Conservation (phyloP, 345 rosid genomes). For the Corchorus olitorius region DNA sequence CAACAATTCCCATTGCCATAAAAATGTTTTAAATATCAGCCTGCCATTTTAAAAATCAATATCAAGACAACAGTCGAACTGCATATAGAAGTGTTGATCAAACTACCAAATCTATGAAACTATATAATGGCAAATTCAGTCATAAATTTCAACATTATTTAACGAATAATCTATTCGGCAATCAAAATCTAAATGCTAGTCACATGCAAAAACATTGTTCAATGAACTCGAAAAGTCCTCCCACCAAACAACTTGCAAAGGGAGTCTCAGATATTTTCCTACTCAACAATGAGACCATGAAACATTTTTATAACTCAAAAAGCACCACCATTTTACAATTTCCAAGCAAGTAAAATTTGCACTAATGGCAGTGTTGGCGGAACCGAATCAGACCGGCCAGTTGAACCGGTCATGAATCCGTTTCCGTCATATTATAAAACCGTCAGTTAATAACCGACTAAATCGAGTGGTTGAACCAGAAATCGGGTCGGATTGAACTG, state of each 20-base stretch:
- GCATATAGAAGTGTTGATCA: background rate
- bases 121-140: background rate
- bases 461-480: too few species aligned
- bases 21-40: constrained; percentile 28
- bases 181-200: background rate
- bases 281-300: background rate
- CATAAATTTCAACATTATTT: background rate
- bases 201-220: too few species aligned
- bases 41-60: constrained; percentile 33
- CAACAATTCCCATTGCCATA: too few species aligned
- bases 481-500: too few species aligned
- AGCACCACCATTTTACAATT: background rate
- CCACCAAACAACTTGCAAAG: background rate
- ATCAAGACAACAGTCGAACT: background rate
- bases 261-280: background rate
- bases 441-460: too few species aligned
- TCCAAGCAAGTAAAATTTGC: background rate
- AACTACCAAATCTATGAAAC: background rate
- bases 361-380: too few species aligned
- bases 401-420: too few species aligned
- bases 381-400: too few species aligned
- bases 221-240: background rate
- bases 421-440: too few species aligned
- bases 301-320: background rate
- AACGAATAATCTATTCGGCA: background rate